Conservation (phyloP, 306 rosid species). For the Abrus pulchellus region DNA sequence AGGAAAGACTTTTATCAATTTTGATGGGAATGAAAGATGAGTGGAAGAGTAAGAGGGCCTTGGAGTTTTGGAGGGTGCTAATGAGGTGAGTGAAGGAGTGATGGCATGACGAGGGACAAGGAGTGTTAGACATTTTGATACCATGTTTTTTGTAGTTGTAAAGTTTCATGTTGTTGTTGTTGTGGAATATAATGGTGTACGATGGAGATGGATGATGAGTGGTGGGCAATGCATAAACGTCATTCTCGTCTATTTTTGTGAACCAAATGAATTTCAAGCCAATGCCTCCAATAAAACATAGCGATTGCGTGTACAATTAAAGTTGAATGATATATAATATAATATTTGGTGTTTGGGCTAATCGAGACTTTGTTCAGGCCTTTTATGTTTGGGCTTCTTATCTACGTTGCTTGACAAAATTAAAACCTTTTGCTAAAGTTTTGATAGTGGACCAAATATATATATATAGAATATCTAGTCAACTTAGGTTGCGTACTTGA, state of each 20-base stretch:
- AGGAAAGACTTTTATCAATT: conserved; percentile 10
- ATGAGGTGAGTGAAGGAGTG: conserved; percentile 16
- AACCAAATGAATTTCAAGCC: not conserved
- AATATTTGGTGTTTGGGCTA: no score
- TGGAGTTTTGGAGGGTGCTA: conserved; percentile 33
- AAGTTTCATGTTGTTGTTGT: conserved; percentile 15
- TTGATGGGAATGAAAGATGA: conserved; percentile 22
- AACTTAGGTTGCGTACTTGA: no score
- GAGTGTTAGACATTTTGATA: conserved; percentile 51
- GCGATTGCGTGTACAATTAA: not conserved
- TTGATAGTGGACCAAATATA: no score
- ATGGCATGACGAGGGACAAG: conserved; percentile 46
- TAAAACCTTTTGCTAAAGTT: no score
- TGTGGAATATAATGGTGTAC: not conserved
- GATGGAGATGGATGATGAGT: conserved; percentile 43
- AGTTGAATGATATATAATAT: no score
- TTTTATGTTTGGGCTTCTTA: not conserved
- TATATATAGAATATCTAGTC: no score
- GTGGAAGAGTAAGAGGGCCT: conserved; percentile 22
- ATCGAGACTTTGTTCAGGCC: not conserved
- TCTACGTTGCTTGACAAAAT: no score
- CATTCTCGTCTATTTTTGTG: conserved; percentile 3
- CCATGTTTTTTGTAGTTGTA: conserved; percentile 47
- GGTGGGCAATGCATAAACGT: conserved; percentile 35
- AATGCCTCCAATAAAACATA: not conserved